A percentile compares a stretch with the other conserved stretches of the same genome.
Conservation (phyloP, 176 grass and related monocot genomes). For the Raddia distichophylla region DNA sequence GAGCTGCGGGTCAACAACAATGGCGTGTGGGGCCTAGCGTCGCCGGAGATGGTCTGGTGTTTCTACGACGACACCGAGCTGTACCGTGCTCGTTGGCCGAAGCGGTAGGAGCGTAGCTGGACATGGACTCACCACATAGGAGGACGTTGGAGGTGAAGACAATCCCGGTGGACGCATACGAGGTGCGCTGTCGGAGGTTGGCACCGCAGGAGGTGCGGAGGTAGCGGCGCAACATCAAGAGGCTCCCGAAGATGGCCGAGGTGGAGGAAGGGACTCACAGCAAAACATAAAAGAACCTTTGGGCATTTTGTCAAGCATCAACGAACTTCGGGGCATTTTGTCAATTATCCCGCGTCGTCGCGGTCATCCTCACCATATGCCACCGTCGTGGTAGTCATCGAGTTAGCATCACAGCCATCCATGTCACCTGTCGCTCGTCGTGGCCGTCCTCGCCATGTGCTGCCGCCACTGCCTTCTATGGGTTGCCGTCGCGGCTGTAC, state of each 20-base stretch:
- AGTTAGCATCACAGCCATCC: too few relatives aligned
- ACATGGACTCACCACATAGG: constrained; percentile 28
- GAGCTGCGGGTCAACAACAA: constrained; percentile 65
- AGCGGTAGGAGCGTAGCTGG: constrained; percentile 49
- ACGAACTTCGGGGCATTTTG: too few relatives aligned
- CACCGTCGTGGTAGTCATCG: too few relatives aligned
- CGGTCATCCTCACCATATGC: too few relatives aligned
- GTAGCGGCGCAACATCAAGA: constrained; percentile 47
- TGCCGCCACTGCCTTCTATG: too few relatives aligned
- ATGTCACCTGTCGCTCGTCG: too few relatives aligned
- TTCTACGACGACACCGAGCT: constrained; percentile 74
- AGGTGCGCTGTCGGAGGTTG: constrained; percentile 28
- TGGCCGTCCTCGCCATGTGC: too few relatives aligned
- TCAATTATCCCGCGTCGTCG: too few relatives aligned
- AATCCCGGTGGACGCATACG: constrained; percentile 70
- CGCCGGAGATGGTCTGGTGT: constrained; percentile 52
- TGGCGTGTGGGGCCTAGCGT: constrained; percentile 49
- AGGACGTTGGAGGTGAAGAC: constrained; percentile 51
- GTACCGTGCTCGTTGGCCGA: constrained; percentile 52
- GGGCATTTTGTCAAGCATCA: too few relatives aligned
- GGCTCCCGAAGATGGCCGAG: constrained; percentile 46
- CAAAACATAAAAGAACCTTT: too few relatives aligned
- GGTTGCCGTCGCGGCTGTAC: too few relatives aligned
- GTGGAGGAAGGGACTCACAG: constrained; percentile 39
- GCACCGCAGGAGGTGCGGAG: constrained; percentile 35